Percentiles rank a stretch among this genome's conserved stretches.
Conservation (phyloP, 768 basidiomycete species). For the Lactarius indigo region DNA sequence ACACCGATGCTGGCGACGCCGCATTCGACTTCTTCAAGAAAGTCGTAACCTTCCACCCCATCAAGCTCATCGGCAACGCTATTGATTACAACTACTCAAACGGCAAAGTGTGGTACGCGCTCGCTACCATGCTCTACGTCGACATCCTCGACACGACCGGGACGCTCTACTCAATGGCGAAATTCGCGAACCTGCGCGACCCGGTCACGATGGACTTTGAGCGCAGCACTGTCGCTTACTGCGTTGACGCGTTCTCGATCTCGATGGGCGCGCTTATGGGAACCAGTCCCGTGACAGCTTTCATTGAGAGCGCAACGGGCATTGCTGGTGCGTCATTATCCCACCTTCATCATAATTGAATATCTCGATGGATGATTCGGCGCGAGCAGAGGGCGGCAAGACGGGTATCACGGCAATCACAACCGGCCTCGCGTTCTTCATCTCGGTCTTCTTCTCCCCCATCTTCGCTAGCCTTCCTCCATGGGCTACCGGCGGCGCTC, state of each 20-base stretch:
- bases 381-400: slow-evolving; percentile 70
- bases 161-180: slow-evolving; percentile 88
- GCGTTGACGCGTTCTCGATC: slow-evolving; percentile 77
- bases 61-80: slow-evolving; percentile 60
- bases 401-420: slow-evolving; percentile 79
- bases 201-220: slow-evolving; percentile 85
- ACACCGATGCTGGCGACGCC: slow-evolving; percentile 61
- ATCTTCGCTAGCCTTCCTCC: slow-evolving; percentile 84
- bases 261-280: slow-evolving; percentile 79
- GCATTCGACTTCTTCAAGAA: slow-evolving; percentile 84
- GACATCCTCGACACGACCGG: slow-evolving; percentile 68
- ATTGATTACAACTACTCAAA: slow-evolving; percentile 47
- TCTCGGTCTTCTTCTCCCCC: slow-evolving; percentile 84
- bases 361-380: slow-evolving; percentile 13
- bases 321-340: slow-evolving; percentile 48
- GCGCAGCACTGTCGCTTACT: slow-evolving; percentile 76
- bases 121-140: slow-evolving; percentile 87
- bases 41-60: slow-evolving; percentile 69
- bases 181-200: slow-evolving; percentile 82
- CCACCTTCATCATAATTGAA: slow-evolving; percentile 13
- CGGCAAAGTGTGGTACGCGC: slow-evolving; percentile 81
- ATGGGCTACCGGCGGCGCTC: slow-evolving; percentile 85
- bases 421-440: slow-evolving; percentile 71
- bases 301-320: slow-evolving; percentile 79
- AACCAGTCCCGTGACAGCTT: slow-evolving; percentile 78